Percentiles rank a stretch among this genome's conserved stretches.
Evolutionary conservation across 1,139 yeast species (phyloP).

Genomic region (Geotrichum citri-aurantii): DNA sequence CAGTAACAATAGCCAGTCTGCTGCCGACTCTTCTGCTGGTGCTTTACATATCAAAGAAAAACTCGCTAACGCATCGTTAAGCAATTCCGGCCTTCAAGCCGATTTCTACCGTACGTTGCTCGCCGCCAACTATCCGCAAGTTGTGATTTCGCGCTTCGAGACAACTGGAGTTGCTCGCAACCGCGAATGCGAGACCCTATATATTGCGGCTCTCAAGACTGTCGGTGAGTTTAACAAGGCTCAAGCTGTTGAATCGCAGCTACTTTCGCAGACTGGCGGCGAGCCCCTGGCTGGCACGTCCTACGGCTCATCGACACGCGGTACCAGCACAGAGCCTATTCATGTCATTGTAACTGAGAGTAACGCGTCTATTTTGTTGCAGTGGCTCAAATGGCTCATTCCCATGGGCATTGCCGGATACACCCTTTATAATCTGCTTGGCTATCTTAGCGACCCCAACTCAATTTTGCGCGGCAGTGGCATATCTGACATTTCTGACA

Average conservation of each 20-base stretch:
- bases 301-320: conserved; percentile 20
- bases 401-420: conserved; percentile 68
- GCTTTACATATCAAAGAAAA: conserved; percentile 45
- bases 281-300: conserved; percentile 3
- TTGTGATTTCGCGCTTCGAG: conserved; percentile 87
- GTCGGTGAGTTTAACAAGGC: conserved; percentile 78
- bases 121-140: conserved; percentile 80
- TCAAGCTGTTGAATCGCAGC: conserved; percentile 39
- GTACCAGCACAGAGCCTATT: conserved; percentile 59
- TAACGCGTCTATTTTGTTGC: conserved; percentile 65
- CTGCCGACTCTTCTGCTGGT: conserved; percentile 1
- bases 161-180: conserved; percentile 83
- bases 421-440: conserved; percentile 53
- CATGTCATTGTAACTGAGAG: conserved; percentile 90
- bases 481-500: conserved; percentile 1
- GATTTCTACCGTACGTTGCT: conserved; percentile 70
- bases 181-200: conserved; percentile 68
- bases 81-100: conserved; percentile 68
- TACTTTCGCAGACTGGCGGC: conserved; percentile 16
- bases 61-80: conserved; percentile 67
- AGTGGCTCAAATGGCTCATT: conserved; percentile 86
- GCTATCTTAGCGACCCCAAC: conserved; percentile 77
- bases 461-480: conserved; percentile 66
- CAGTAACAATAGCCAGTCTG: neutral
- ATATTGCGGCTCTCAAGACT: conserved; percentile 71